Conservation (phyloP, 2,329 filamentous ascomycete species). For the Kalaharituber pfeilii region DNA sequence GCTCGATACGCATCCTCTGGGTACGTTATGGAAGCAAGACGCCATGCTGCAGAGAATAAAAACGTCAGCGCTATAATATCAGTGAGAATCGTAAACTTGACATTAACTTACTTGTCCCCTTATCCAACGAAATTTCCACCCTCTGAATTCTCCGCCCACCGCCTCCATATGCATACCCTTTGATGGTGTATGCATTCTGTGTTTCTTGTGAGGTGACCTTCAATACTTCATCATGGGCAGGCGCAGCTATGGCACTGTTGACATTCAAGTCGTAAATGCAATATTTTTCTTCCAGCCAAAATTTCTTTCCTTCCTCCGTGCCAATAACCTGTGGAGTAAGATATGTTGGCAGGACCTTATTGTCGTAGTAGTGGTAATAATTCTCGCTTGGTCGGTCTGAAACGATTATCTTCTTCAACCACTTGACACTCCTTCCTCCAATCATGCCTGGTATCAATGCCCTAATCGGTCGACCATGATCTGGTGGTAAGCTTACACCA, state of each 20-base stretch:
- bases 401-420: conserved; percentile 66
- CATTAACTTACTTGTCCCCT: conserved; percentile 44
- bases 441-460: conserved; percentile 81
- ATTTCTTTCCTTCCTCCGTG: conserved; percentile 41
- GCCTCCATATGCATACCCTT: conserved; percentile 76
- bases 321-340: conserved; percentile 48
- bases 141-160: conserved; percentile 70
- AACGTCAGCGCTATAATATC: not conserved
- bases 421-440: conserved; percentile 82
- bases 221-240: conserved; percentile 57
- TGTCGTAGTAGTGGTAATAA: conserved; percentile 93
- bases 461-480: conserved; percentile 71
- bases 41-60: conserved; percentile 39
- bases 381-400: conserved; percentile 69
- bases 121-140: conserved; percentile 68
- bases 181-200: conserved; percentile 42
- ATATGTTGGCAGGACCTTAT: conserved; percentile 73
- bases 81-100: no score
- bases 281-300: conserved; percentile 79
- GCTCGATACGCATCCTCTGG: conserved; percentile 70
- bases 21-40: conserved; percentile 58
- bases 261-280: conserved; percentile 83
- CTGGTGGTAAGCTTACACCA: conserved; percentile 58
- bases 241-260: conserved; percentile 67
- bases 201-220: not conserved